Base-by-base conservation (phyloP, 768 basidiomycete species). In the Mycena maculata region DNA sequence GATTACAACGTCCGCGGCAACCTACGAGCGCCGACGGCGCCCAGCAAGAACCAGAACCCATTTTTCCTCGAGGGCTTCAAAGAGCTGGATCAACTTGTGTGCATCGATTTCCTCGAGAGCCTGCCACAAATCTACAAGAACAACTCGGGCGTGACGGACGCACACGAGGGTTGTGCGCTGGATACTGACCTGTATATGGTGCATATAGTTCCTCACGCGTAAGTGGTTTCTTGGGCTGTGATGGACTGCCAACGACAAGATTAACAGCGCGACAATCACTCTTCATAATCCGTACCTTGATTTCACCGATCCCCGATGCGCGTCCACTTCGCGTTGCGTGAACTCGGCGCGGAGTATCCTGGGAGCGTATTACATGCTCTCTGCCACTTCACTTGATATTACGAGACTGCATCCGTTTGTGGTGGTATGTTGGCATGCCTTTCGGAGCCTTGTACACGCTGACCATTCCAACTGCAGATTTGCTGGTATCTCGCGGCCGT, bases 401-500 rank as follows among this genome's bases (percentile, higher is more conserved):
- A 89, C 90, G 20, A 81, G 92, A 60, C 74, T 95, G 54, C 93
- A 95, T 77, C 93, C 93, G 18, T 93, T 93, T 73, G 90, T 91
- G 23, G 90, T 90, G 70, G 93, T 94, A 71, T 61, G 92, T 75
- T 38, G 45, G 47, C 30, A 65, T 56, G 31, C 42, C 13, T 28
- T 25, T 41, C 59, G 27, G 23, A 55, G 33, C 1, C 47, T 22
- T 31, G 11, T 49, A 62, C 18, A 23, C 60, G 33, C 70, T 54
- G 69, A 71, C 59, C 39, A 2, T 25, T 62, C 58, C 68, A 49
- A 56, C 55, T 73, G 45, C 66, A 93, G 92, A 94, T 95, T 49
- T 94, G 93, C 76, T 95, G 93, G 93, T 95, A 95, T 77, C 87
- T 95, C 18, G 94, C 93, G 9, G 93, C 94, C 16, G 93, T 92